These are phyloP conservation scores for Neospora caninum DNA, from an alignment of 169 alveolate genomes.

Conservation along the genomic window DNA sequence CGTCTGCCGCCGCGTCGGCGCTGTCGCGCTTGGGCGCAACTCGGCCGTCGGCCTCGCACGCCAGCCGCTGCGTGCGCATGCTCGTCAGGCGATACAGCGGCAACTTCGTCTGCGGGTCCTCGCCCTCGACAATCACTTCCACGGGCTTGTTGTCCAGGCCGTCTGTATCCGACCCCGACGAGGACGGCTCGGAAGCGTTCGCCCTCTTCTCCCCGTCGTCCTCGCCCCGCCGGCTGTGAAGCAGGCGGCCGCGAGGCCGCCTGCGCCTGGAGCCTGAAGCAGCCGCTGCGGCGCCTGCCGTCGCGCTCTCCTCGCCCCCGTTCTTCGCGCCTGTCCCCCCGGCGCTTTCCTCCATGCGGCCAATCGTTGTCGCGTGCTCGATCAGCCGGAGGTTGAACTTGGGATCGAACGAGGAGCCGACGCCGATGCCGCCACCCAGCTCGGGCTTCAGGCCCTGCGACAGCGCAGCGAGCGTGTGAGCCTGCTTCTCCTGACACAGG, in stretches of 20 bases:
- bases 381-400: conserved; percentile 50
- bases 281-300: neutral
- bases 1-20: neutral
- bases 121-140: conserved; percentile 38
- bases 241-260: neutral
- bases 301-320: neutral
- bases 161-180: neutral
- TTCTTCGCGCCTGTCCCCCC: neutral
- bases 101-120: neutral
- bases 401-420: conserved; percentile 27
- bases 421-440: conserved; percentile 3
- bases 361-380: conserved; percentile 43
- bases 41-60: neutral
- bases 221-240: neutral
- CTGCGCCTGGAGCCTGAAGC: neutral
- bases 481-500: conserved; percentile 42
- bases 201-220: neutral
- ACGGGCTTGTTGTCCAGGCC: neutral
- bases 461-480: conserved; percentile 48
- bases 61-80: neutral
- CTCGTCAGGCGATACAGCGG: conserved; percentile 33
- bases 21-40: neutral
- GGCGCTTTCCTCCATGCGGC: too few species aligned
- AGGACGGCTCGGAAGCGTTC: neutral
- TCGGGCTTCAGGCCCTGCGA: conserved; percentile 50